Percentiles rank a stretch among this genome's conserved stretches.
phyloP scores from a whole-genome alignment of 1,284 basidiomycete genomes.

The Austropuccinia psidii region DNA sequence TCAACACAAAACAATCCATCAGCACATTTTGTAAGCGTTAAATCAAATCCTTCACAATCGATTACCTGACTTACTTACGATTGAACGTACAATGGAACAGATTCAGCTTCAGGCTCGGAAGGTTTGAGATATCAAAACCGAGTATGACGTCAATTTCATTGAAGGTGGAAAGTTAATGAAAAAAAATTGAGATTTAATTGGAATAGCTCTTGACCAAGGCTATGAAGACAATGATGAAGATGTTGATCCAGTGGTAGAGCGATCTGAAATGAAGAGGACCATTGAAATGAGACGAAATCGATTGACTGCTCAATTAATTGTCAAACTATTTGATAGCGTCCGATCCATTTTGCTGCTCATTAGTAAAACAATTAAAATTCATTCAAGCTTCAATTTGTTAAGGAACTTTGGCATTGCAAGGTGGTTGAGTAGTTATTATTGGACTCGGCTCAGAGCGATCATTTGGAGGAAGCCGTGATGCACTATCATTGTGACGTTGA shows the following conservation, averaged over 20 bases:
- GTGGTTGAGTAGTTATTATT: constrained; percentile 2
- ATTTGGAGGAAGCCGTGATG: not conserved
- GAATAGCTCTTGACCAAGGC: constrained; percentile 7
- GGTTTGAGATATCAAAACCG: constrained; percentile 2
- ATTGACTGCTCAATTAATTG: not conserved
- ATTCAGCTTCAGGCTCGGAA: constrained; percentile 12
- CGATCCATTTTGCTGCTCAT: constrained; percentile 12
- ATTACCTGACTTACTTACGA: not conserved
- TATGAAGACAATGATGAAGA: constrained; percentile 14
- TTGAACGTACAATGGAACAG: not conserved
- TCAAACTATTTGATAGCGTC: constrained; percentile 4
- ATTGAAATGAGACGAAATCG: not conserved
- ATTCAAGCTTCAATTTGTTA: not conserved
- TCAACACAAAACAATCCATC: constrained; percentile 5
- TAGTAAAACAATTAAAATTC: constrained; percentile 5
- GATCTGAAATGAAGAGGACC: not conserved
- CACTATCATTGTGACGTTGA: not conserved
- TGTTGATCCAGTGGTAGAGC: not conserved
- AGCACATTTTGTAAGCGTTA: not conserved
- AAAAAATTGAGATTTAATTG: constrained; percentile 21
- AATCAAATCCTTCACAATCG: not conserved
- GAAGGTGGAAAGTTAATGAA: constrained; percentile 32
- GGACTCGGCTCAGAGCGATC: not conserved
- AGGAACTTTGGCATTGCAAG: not conserved
- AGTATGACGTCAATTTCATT: constrained; percentile 13